Base-by-base conservation (phyloP, 495 filamentous ascomycete species). In the Neurospora intermedia region DNA sequence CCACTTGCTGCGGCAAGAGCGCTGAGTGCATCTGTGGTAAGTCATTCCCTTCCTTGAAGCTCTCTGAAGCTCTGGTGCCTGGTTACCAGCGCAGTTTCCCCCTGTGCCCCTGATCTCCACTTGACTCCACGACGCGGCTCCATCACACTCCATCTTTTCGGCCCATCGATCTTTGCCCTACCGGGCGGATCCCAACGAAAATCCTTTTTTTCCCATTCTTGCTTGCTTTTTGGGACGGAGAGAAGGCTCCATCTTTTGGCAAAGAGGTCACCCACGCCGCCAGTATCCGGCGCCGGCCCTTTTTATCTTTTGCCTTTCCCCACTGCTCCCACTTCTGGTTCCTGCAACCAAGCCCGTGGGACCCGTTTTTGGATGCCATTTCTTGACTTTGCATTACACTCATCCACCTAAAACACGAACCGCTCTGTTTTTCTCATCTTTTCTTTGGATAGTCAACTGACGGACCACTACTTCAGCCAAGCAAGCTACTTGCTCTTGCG, bases 401-500 rank as follows among this genome's bases (percentile, higher is more conserved):
- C 11, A 38, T 38, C 35, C 6, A 69, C 18, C 38, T 18, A 20
- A 31, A 27, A 31, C 27, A 31, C 27, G 27, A 31, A 31, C 27
- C 27, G 27, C 27, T 31, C 27, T 31, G 27, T 31, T 62, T 27
- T 72, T 45, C 31, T 41, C 16, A 20, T 4, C 23, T 66, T 27
- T 72, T 43, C 0, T 43, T 27, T 69, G 11, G 71, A 40, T 48
- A 35, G 18, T 59, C 48, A 41, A 41, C 39, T 35, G 69, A 54
- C 70, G 23, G 15, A 69, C 41, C 23, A 11, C 38, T 43, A 11
- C 38, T 43, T 73, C 80, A 85, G 83, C 84, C 74, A 78, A 85
- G 73, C 85, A 89, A 78, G 88, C 88, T 3, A 91, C 85, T 71
- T 98, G 94, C 88, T 95, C 93, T 18, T 98, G 95, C 79, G 95